A percentile compares a stretch with the other conserved stretches of the same genome.
Evolutionary conservation across 2,329 filamentous ascomycete genomes (phyloP).

Genomic region (Exophiala sp.): DNA sequence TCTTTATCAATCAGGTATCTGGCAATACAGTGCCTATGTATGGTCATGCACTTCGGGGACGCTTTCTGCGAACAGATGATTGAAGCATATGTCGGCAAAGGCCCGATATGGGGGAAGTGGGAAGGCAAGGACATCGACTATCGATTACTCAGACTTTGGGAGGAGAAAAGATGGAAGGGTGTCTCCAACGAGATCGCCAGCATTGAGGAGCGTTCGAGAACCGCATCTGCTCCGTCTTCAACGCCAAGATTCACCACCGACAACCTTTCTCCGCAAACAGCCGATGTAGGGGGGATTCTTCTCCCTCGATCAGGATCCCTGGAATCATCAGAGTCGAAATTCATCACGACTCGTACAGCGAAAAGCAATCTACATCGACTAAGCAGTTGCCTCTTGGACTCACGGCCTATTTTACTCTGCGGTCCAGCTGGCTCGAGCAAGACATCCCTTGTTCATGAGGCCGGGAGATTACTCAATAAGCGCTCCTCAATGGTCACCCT

Average conservation of each 20-base stretch:
- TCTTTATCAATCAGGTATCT: conserved; percentile 66
- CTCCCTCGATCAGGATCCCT: conserved; percentile 58
- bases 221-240: conserved; percentile 17
- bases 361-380: conserved; percentile 64
- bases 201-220: conserved; percentile 28
- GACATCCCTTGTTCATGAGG: conserved; percentile 75
- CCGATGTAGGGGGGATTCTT: conserved; percentile 60
- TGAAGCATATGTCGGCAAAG: conserved; percentile 57
- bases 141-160: conserved; percentile 62
- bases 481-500: conserved; percentile 81
- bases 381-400: conserved; percentile 59
- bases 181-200: conserved; percentile 50
- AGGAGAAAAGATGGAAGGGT: conserved; percentile 50
- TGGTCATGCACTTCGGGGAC: conserved; percentile 74
- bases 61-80: conserved; percentile 68
- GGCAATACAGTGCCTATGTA: conserved; percentile 71
- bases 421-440: conserved; percentile 86
- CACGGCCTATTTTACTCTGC: conserved; percentile 70
- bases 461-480: conserved; percentile 73
- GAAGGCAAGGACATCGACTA: conserved; percentile 75
- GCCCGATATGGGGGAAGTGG: conserved; percentile 61
- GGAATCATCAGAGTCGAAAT: conserved; percentile 44
- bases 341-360: conserved; percentile 69
- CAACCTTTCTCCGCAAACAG: conserved; percentile 54
- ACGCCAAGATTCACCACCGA: conserved; percentile 29